Evolutionary conservation across 2,329 filamentous ascomycete species (phyloP), one percentile per base, ranked within the genome.

Genomic region (Aspergillus sp.): DNA sequence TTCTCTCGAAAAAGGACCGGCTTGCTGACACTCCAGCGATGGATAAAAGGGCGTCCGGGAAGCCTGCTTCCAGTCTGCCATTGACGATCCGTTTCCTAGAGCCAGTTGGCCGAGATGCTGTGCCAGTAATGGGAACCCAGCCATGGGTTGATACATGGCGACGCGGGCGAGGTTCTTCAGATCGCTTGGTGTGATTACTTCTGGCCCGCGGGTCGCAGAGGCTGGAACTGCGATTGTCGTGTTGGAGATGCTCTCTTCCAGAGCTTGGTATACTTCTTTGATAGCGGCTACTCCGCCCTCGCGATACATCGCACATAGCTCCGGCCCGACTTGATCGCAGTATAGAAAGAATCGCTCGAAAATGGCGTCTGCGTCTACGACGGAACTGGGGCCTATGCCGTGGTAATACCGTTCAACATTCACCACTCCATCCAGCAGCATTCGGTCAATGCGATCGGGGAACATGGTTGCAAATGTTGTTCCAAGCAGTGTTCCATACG

Each of bases 401-500:
- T 52, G 39, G 28, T 65, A 67, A 46, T 68, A 68, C 27, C 52
- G 55, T n/a, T 63, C 50, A 30, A 60, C 50, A 39, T 68, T 57
- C n/a, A 68, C 61, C 3, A 69, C 65, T 1, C 56, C 66, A 40
- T 69, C 66, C 10, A 68, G 51, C 0, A 69, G 50, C 6, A 46
- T 50, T 7, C 62, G 60, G 2, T 48, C 44, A 11, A 68, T 46
- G 11, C 62, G 61, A 36, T 72, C 59, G 0, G 74, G 72, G 31
- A 63, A 74, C 42, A 76, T 61, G 4, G 66, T 57, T 0, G 73
- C 70, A 46, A 75, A 72, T 0, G 72, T 76, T 1, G 64, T 56
- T 4, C 74, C 73, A 0, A 76, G 57, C 1, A 71, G 51, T 0
- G 71, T 70, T 4, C 73, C 73, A 45, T 74, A 76, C 2, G 67